Percentiles rank a stretch among this genome's conserved stretches.
phyloP scores from a whole-genome alignment of 352 stramenopile genomes.

The Pythium oligandrum region DNA sequence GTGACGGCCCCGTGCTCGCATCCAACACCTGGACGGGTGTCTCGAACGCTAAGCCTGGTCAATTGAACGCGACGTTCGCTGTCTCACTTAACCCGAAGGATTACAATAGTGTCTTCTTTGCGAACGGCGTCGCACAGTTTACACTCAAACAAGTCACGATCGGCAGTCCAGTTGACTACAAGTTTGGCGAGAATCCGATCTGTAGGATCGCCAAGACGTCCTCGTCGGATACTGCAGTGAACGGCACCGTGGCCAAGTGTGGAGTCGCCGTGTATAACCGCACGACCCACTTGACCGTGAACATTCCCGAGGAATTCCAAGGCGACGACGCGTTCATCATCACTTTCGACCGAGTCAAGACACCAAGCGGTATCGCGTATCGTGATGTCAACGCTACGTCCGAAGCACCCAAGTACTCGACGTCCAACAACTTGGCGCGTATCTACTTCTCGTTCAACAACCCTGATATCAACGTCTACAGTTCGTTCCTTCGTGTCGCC shows the following conservation, averaged over 20 bases:
- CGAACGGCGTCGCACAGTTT: conserved; percentile 20
- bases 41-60: conserved; percentile 50
- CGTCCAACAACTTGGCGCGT: conserved; percentile 48
- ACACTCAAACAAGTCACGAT: conserved; percentile 74
- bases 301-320: conserved; percentile 44
- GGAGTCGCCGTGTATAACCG: conserved; percentile 45
- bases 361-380: conserved; percentile 37
- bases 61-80: conserved; percentile 73
- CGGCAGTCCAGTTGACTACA: conserved; percentile 57
- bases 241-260: conserved; percentile 31
- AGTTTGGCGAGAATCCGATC: conserved; percentile 40
- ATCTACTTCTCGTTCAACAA: conserved; percentile 80
- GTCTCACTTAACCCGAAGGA: conserved; percentile 68
- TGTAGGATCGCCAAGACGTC: conserved; percentile 36
- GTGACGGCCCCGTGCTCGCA: conserved; percentile 53
- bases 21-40: conserved; percentile 69
- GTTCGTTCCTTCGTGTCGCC: conserved; percentile 56
- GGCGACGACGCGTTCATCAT: conserved; percentile 61
- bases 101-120: conserved; percentile 62
- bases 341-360: conserved; percentile 61
- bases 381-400: conserved; percentile 18
- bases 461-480: conserved; percentile 59
- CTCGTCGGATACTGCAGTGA: conserved; percentile 1
- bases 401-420: conserved; percentile 36
- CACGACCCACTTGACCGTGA: conserved; percentile 59